Conservation (phyloP, 345 rosid species). For the Anastatica hierochuntica region DNA sequence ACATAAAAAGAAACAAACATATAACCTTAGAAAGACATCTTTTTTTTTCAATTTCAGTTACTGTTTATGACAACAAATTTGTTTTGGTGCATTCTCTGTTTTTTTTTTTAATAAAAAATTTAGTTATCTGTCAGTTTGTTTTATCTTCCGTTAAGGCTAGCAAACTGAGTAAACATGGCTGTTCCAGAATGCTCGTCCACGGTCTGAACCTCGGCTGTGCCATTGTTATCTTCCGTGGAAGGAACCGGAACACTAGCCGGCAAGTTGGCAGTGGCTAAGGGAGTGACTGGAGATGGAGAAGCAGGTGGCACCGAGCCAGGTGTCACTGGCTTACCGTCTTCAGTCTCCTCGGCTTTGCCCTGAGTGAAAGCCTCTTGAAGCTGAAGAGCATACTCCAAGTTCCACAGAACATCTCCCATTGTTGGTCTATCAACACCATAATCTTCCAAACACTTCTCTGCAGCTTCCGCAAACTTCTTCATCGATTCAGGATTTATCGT, state of each 20-base stretch:
- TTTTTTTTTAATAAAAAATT: too few species aligned
- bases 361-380: conserved; percentile 54
- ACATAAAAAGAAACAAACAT: conserved; percentile 4
- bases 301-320: conserved; percentile 14
- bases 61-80: too few species aligned
- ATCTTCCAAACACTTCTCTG: conserved; percentile 33
- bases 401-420: conserved; percentile 34
- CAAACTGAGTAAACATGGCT: conserved; percentile 53
- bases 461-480: conserved; percentile 39
- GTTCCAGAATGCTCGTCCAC: conserved; percentile 57
- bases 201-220: conserved; percentile 31
- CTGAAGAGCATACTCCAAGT: conserved; percentile 46
- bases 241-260: conserved; percentile 24
- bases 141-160: conserved; percentile 56
- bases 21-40: too few species aligned
- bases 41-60: too few species aligned
- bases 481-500: conserved; percentile 44
- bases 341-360: conserved; percentile 41
- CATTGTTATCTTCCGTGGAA: conserved; percentile 31
- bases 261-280: too few species aligned
- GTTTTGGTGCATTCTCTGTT: too few species aligned
- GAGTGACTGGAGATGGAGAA: conserved; percentile 26
- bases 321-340: conserved; percentile 30
- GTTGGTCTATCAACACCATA: conserved; percentile 32
- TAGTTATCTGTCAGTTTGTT: conserved; percentile 5